A percentile compares a stretch with the other conserved stretches of the same genome.
Conservation (phyloP, 2,329 filamentous ascomycete genomes). For the Aspergillus aculeatus region DNA sequence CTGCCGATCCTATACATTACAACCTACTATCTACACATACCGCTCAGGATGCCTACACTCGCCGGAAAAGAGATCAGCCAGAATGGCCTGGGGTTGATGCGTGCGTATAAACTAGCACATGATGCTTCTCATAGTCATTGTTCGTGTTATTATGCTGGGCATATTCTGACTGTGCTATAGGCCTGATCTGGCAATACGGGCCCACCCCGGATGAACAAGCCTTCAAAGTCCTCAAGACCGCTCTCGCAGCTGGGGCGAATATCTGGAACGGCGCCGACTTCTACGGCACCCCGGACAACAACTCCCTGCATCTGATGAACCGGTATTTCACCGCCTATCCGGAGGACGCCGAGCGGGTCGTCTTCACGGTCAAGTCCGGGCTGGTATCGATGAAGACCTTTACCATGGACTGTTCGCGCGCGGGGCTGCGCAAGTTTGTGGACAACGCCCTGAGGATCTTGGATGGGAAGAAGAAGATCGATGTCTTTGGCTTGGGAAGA, state of each 20-base stretch:
- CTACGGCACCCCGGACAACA: conserved; percentile 32
- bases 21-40: too few relatives aligned
- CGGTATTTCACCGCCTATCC: conserved; percentile 29
- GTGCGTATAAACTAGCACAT: too few relatives aligned
- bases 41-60: too few relatives aligned
- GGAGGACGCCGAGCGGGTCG: conserved; percentile 27
- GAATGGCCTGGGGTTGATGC: too few relatives aligned
- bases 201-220: not conserved
- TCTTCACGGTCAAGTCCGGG: conserved; percentile 30
- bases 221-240: conserved; percentile 47
- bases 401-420: conserved; percentile 41
- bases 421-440: too few relatives aligned
- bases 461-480: conserved; percentile 48
- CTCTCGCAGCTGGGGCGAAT: conserved; percentile 8
- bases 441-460: too few relatives aligned
- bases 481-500: conserved; percentile 56
- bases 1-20: too few relatives aligned
- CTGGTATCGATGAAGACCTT: conserved; percentile 31
- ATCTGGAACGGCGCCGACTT: conserved; percentile 34
- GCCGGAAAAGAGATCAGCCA: too few relatives aligned
- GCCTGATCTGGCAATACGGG: not conserved
- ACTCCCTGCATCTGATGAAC: conserved; percentile 29
- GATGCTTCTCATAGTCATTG: too few relatives aligned
- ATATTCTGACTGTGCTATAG: not conserved
- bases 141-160: too few relatives aligned